Evolutionary conservation across 2,329 filamentous ascomycete genomes (phyloP), one percentile per base, ranked within the genome.

Genomic region (Exophiala sp.): DNA sequence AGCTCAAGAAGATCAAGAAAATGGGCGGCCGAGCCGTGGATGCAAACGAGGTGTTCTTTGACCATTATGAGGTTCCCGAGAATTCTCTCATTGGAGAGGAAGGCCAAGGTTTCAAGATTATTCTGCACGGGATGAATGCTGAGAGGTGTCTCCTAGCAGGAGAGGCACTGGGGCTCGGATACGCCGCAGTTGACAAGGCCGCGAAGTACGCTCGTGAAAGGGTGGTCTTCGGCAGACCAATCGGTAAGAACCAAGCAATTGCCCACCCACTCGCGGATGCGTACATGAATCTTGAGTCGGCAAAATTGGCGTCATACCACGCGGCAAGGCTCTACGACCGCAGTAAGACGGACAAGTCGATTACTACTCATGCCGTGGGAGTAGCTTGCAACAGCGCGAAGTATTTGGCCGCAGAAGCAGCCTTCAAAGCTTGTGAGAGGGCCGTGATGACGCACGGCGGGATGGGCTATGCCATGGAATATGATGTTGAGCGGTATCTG

Each of bases 41-140:
- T 64, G 88, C 89, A 0, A 95, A 95, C 62, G 88, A 94, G 66
- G 86, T 95, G 1, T 95, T 95, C 69, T 94, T 95, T 66, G 88
- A 94, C 68, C 81, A 85, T 61, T 95, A 91, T 68, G 68, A 71
- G 3, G 81, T 94, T 11, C 82, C 85, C 0, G 77, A 78, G 0
- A 75, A 82, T 38, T 76, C 82, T 0, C 72, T 92, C 0, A 82
- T 95, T 39, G 89, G 89, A 1, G 66, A 80, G 32, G 87, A 94
- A 67, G 84, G 85, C 4, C 78, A 88, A 53, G 89, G 90, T 0
- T 95, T 95, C 76, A 86, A 85, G 64, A 86, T 90, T 51, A 82
- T 91, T 48, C 78, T 91, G 20, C 85, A 89, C 63, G 87, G 88
- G 2, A 89, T 91, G 85, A 91, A 91, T 60, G 87, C 87, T 0